phyloP scores from a whole-genome alignment of 2,329 filamentous ascomycete genomes.

The Proliferodiscus dingleyae region DNA sequence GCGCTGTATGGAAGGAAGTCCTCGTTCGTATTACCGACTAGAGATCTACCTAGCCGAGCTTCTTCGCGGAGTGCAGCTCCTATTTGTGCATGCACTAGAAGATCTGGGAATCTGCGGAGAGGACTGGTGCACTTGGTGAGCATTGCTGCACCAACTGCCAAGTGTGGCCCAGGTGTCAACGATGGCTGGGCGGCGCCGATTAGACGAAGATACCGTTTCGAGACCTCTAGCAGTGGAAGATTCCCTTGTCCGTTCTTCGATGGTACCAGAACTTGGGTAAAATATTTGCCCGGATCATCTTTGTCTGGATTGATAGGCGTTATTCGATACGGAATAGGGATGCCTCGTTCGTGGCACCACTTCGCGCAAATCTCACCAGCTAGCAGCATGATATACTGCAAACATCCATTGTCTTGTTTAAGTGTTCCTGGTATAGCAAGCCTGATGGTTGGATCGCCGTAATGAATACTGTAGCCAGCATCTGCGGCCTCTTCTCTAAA shows the following conservation, averaged over 20 bases:
- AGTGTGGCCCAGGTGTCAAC: constrained; percentile 49
- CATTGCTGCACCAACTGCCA: constrained; percentile 53
- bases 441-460: constrained; percentile 25
- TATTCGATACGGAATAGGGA: constrained; percentile 54
- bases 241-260: constrained; percentile 16
- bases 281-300: constrained; percentile 24
- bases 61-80: constrained; percentile 51
- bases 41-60: constrained; percentile 31
- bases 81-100: constrained; percentile 64
- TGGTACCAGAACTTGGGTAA: constrained; percentile 19
- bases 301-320: constrained; percentile 24
- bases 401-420: background rate
- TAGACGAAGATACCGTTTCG: constrained; percentile 30
- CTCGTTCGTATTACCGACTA: constrained; percentile 31
- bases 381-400: constrained; percentile 51
- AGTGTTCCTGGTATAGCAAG: constrained; percentile 7
- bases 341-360: constrained; percentile 53
- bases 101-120: constrained; percentile 58
- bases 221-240: constrained; percentile 7
- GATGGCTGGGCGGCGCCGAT: constrained; percentile 49
- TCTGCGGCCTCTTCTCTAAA: too few species aligned
- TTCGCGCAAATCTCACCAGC: constrained; percentile 57
- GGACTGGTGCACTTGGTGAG: constrained; percentile 63
- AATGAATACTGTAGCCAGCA: constrained; percentile 4
- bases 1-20: constrained; percentile 29